Conservation (phyloP, 257 asterid species). For the Salvia miltiorrhiza region DNA sequence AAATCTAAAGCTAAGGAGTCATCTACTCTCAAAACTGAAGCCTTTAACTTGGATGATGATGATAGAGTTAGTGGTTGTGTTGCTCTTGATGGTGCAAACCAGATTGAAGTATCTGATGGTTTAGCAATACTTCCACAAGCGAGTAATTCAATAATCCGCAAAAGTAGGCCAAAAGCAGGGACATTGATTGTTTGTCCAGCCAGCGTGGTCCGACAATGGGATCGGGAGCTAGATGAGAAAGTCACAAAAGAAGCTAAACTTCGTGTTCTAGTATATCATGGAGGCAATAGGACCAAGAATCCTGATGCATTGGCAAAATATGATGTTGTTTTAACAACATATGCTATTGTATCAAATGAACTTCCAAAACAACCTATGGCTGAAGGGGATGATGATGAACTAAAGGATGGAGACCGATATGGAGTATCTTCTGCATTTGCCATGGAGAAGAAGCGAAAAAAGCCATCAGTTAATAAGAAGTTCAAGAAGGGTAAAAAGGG, state of each 20-base stretch:
- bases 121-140: slow-evolving; percentile 47
- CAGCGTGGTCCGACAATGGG: slow-evolving; percentile 98
- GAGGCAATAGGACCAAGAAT: slow-evolving; percentile 75
- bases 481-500: slow-evolving; percentile 65
- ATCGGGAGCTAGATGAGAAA: slow-evolving; percentile 83
- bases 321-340: slow-evolving; percentile 91
- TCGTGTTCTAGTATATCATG: slow-evolving; percentile 73
- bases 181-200: slow-evolving; percentile 98
- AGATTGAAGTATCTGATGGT: slow-evolving; percentile 43
- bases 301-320: slow-evolving; percentile 68
- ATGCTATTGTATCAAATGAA: slow-evolving; percentile 88
- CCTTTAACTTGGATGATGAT: slow-evolving; percentile 86
- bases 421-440: slow-evolving; percentile 78
- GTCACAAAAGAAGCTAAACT: slow-evolving; percentile 52
- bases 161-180: slow-evolving; percentile 85
- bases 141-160: slow-evolving; percentile 45
- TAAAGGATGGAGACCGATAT: slow-evolving; percentile 54
- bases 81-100: slow-evolving; percentile 43
- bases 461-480: slow-evolving; percentile 51
- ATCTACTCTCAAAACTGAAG: slow-evolving; percentile 44
- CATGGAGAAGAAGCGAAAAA: slow-evolving; percentile 55
- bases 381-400: slow-evolving; percentile 81
- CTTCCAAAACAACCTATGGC: slow-evolving; percentile 88
- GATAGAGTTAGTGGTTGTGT: slow-evolving; percentile 44
- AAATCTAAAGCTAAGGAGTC: slow-evolving; percentile 43